Conservation (phyloP, 202 grass and related monocot genomes). For the Panicum virgatum region DNA sequence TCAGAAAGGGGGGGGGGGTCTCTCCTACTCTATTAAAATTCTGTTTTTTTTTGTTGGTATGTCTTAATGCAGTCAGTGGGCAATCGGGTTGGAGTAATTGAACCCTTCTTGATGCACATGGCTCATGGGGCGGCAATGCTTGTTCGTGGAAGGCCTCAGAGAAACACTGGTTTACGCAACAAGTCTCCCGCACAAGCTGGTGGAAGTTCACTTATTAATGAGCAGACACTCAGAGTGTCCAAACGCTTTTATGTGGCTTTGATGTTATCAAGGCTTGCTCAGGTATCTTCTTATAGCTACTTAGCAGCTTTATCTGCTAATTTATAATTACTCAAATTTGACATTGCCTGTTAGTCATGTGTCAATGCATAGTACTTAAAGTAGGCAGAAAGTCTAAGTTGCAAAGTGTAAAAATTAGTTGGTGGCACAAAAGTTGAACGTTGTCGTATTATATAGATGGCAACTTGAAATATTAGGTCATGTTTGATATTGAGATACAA, state of each 20-base stretch:
- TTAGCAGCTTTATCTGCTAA: neutral
- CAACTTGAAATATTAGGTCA: neutral
- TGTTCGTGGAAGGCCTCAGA: conserved; percentile 56
- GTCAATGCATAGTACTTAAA: conserved; percentile 4
- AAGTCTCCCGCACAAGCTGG: conserved; percentile 27
- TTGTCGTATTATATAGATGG: neutral
- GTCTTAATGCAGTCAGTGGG: conserved; percentile 71
- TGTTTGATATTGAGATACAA: neutral
- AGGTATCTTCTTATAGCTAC: conserved; percentile 52
- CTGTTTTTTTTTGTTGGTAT: conserved; percentile 32
- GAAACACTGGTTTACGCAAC: conserved; percentile 34
- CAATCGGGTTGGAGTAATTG: conserved; percentile 80
- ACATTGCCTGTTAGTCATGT: neutral
- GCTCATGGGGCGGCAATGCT: conserved; percentile 78
- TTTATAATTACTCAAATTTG: conserved; percentile 9
- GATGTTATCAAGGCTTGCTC: conserved; percentile 88
- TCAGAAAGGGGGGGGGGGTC: neutral
- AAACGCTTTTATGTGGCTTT: conserved; percentile 95
- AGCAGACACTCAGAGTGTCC: conserved; percentile 75
- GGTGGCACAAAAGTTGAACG: neutral
- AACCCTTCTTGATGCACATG: conserved; percentile 97
- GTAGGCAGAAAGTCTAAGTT: neutral
- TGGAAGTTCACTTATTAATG: conserved; percentile 56
- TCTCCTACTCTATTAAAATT: conserved; percentile 10
- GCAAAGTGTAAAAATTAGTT: neutral